Evolutionary conservation across 2,329 filamentous ascomycete species (phyloP), one percentile per base, ranked within the genome.

Genomic region (Zalaria obscura): DNA sequence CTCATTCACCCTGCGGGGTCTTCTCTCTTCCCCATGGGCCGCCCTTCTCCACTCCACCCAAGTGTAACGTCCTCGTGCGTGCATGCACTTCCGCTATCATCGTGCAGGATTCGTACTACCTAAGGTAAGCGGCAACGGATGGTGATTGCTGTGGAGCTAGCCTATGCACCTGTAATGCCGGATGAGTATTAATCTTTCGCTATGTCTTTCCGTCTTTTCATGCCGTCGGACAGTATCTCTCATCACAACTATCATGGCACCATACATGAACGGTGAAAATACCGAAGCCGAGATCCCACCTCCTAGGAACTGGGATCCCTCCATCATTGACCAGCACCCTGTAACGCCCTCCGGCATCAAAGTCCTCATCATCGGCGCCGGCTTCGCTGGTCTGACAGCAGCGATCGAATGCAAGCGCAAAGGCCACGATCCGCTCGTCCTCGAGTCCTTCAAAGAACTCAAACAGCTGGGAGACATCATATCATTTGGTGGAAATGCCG

Each of bases 351-450:
- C 36, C 3, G 25, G 25, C 36, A 38, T 38, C 36, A 11, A 25
- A 7, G 36, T 38, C 7, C 25, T 38, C 5, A 38, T 38, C 36
- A 27, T 32, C 29, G 29, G 29, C 9, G 66, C 64, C 59, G 76
- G 75, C 18, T 78, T 79, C 45, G 76, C 73, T 32, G 76, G 76
- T 10, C 63, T 79, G 27, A 73, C 73, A 5, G 72, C 75, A 11
- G 75, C 75, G 35, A 75, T 80, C 46, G 76, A 80, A 57, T 77
- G 74, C 51, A 67, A 72, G 46, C 68, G 73, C 10, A 72, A 78
- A 47, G 76, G 76, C 10, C 76, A 78, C 52, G 61, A 66, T 8
- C 74, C 76, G 11, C 59, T 67, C 41, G 66, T 79, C 45, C 75
- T 76, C 53, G 75, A 78, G 50, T 65, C 68, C 1, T 77, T 76